phyloP scores from a whole-genome alignment of 2,329 filamentous ascomycete species.

The Curvularia sp. region DNA sequence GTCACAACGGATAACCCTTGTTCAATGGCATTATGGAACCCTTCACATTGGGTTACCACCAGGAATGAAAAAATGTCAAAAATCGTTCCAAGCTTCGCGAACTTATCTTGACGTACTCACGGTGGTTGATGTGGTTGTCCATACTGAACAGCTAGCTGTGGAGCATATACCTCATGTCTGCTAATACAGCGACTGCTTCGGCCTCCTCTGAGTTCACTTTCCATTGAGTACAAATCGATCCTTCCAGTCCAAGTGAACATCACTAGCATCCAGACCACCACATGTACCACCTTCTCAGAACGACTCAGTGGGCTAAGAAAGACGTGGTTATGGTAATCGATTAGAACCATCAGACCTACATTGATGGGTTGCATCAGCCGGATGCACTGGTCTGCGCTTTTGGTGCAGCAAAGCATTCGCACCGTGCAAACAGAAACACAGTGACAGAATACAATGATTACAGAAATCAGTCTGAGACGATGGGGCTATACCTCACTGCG shows the following conservation, averaged over 20 bases:
- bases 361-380: slow-evolving; percentile 66
- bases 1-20: slow-evolving; percentile 44
- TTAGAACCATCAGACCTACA: slow-evolving; percentile 67
- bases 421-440: neutral
- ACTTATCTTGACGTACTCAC: slow-evolving; percentile 6
- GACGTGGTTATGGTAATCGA: slow-evolving; percentile 58
- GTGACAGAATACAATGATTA: neutral
- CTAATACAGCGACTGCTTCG: slow-evolving; percentile 16
- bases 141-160: slow-evolving; percentile 8
- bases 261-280: slow-evolving; percentile 61
- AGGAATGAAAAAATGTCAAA: slow-evolving; percentile 44
- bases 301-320: slow-evolving; percentile 66
- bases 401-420: slow-evolving; percentile 36
- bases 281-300: slow-evolving; percentile 64
- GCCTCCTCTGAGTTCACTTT: slow-evolving; percentile 28
- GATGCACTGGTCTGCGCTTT: slow-evolving; percentile 70
- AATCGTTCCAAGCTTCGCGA: slow-evolving; percentile 28
- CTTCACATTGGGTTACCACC: slow-evolving; percentile 30
- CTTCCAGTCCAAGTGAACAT: slow-evolving; percentile 67
- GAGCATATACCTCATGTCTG: slow-evolving; percentile 2
- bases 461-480: too few relatives aligned
- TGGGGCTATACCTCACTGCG: slow-evolving; percentile 5
- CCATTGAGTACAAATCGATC: slow-evolving; percentile 66
- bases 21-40: slow-evolving; percentile 44
- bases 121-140: slow-evolving; percentile 4